Conservation (phyloP, 1,284 basidiomycete genomes). For the Austroboletus olivaceoglutinosus region DNA sequence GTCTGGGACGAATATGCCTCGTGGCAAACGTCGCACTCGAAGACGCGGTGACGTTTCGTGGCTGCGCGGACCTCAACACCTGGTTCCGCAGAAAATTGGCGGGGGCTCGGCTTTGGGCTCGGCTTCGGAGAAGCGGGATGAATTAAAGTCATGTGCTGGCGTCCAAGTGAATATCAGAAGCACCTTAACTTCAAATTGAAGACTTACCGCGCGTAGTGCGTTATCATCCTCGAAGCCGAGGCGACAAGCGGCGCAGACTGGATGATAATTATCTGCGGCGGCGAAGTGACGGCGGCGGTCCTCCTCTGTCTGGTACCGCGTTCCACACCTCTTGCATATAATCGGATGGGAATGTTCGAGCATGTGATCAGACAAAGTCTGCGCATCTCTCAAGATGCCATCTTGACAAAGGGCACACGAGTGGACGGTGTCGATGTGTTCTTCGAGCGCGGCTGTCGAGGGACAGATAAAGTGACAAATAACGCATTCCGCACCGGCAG, state of each 20-base stretch:
- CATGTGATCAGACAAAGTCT: constrained; percentile 29
- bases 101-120: constrained; percentile 11
- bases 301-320: constrained; percentile 30
- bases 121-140: constrained; percentile 17
- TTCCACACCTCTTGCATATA: constrained; percentile 26
- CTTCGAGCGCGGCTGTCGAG: constrained; percentile 25
- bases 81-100: constrained; percentile 10
- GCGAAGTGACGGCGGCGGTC: constrained; percentile 27
- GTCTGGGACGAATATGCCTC: constrained; percentile 23
- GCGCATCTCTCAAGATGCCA: constrained; percentile 27
- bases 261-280: constrained; percentile 24
- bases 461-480: constrained; percentile 26
- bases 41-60: constrained; percentile 1
- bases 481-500: constrained; percentile 17
- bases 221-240: constrained; percentile 31
- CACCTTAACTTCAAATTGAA: constrained; percentile 6
- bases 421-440: constrained; percentile 26
- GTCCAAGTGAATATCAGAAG: constrained; percentile 12
- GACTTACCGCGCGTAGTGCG: constrained; percentile 21
- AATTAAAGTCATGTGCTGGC: constrained; percentile 18
- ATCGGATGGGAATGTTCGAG: constrained; percentile 28
- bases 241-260: constrained; percentile 24
- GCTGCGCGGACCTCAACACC: constrained; percentile 3
- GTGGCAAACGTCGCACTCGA: constrained; percentile 28
- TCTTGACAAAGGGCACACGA: constrained; percentile 29